Percentiles rank a stretch among this genome's conserved stretches.
Evolutionary conservation across 768 basidiomycete species (phyloP).

Genomic region (Russula lepida): DNA sequence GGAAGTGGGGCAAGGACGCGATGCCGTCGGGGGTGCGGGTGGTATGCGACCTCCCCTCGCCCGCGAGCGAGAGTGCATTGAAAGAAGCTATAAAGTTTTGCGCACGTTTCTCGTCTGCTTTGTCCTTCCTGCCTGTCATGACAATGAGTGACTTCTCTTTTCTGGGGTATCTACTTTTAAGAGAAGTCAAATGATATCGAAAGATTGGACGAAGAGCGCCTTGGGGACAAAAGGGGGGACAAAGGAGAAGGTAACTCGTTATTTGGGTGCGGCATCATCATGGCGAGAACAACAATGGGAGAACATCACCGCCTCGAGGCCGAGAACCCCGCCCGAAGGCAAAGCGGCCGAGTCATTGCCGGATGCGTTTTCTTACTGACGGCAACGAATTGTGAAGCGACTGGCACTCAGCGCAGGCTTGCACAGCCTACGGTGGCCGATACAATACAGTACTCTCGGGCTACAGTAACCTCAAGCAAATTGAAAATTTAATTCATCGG

Average conservation of each 20-base stretch:
- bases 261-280: not conserved
- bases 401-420: not conserved
- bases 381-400: not conserved
- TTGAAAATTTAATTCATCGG: not conserved
- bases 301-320: slow-evolving; percentile 5
- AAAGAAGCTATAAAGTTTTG: slow-evolving; percentile 30
- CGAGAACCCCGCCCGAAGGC: too few species aligned
- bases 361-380: not conserved
- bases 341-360: not conserved
- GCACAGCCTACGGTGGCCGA: not conserved
- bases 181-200: not conserved
- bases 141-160: not conserved
- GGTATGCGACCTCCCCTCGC: not conserved
- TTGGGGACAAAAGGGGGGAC: not conserved
- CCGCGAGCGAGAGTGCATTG: slow-evolving; percentile 28
- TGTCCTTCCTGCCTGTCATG: slow-evolving; percentile 8
- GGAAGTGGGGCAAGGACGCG: not conserved
- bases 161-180: not conserved
- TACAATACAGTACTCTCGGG: too few species aligned
- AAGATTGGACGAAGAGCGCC: not conserved
- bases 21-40: not conserved
- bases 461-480: too few species aligned
- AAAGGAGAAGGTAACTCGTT: not conserved
- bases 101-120: slow-evolving; percentile 8
- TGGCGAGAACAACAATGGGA: not conserved